Evolutionary conservation across 2,329 filamentous ascomycete species (phyloP).

Genomic region (Xylariaceae sp.): DNA sequence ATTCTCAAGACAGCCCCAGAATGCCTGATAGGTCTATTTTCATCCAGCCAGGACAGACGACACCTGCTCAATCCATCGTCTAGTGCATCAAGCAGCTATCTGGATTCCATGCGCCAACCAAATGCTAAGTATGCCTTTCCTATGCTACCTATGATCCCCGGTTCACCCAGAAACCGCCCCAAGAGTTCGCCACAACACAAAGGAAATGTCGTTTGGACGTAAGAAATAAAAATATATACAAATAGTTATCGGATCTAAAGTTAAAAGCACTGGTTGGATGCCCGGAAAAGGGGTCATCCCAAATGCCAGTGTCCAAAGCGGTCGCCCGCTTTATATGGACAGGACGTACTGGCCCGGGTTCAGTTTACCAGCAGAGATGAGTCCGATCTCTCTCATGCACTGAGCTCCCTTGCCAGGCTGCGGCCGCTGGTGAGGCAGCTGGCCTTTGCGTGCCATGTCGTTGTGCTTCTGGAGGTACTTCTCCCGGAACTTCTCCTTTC

Average conservation of each 20-base stretch:
- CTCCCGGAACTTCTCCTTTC: conserved; percentile 73
- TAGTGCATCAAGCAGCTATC: conserved; percentile 5
- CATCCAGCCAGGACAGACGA: background rate
- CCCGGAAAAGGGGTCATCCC: conserved; percentile 3
- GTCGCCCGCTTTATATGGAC: conserved; percentile 51
- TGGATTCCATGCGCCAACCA: conserved; percentile 24
- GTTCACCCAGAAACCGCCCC: conserved; percentile 23
- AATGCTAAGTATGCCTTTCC: conserved; percentile 28
- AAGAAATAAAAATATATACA: conserved; percentile 23
- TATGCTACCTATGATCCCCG: conserved; percentile 25
- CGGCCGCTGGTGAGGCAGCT: conserved; percentile 55
- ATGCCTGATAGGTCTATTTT: background rate
- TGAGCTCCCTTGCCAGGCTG: conserved; percentile 83
- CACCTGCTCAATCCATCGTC: conserved; percentile 6
- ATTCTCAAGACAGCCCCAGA: background rate
- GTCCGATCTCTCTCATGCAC: conserved; percentile 86
- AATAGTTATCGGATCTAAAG: background rate
- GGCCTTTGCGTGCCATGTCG: conserved; percentile 69
- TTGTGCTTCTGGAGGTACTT: conserved; percentile 82
- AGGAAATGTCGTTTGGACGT: conserved; percentile 19
- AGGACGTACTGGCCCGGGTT: conserved; percentile 72
- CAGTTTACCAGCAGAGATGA: conserved; percentile 77
- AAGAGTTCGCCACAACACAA: conserved; percentile 15
- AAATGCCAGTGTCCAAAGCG: conserved; percentile 19
- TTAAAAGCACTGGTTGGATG: conserved; percentile 11